Base-by-base conservation (phyloP, 2,329 filamentous ascomycete genomes). In the Knufia petricola region DNA sequence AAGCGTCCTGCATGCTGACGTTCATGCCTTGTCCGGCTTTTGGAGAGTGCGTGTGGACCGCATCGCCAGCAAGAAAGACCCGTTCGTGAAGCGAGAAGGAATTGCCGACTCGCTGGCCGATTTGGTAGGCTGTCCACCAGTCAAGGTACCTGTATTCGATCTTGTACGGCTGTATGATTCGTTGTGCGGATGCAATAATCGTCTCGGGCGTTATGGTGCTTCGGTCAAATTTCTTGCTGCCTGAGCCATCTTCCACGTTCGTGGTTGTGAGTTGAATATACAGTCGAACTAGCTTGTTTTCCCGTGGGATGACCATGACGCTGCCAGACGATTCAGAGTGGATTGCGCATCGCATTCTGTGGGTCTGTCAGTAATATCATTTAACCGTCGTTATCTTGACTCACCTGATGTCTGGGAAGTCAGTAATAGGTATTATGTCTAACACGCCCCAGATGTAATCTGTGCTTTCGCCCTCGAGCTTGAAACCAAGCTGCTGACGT, bases 1-100 rank as follows among this genome's bases (percentile, higher is more conserved):
- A 78, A 3, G 70, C 64, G 60, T 86, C 82, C 56, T 84, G 81
- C 77, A 86, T 82, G 24, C 72, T 77, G 1, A 84, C 76, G 55
- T 86, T 86, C 81, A 85, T 85, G 10, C 82, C 82, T 59, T 84
- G 81, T 1, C 80, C 80, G 0, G 78, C 80, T 58, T 84, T 84
- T 17, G 79, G 80, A 17, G 32, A 13, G 34, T 75, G 72, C 1
- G 72, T 77, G 55, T 74, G 71, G 1, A 77, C 76, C 1, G 79
- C 82, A 62, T 85, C 83, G 1, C 83, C 84, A 0, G 81, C 79
- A 3, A 87, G 69, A 60, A 88, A 87, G 8, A 88, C 71, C 9
- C 28, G 4, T 30, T 30, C 71, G 10, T 69, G 64, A 4, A 69
- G 69, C 34, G 72, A 74, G 61, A 82, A 84, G 36, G 71, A 67